These are phyloP conservation scores for Albugo laibachii DNA, from an alignment of 352 stramenopile species.

Conservation along the genomic window DNA sequence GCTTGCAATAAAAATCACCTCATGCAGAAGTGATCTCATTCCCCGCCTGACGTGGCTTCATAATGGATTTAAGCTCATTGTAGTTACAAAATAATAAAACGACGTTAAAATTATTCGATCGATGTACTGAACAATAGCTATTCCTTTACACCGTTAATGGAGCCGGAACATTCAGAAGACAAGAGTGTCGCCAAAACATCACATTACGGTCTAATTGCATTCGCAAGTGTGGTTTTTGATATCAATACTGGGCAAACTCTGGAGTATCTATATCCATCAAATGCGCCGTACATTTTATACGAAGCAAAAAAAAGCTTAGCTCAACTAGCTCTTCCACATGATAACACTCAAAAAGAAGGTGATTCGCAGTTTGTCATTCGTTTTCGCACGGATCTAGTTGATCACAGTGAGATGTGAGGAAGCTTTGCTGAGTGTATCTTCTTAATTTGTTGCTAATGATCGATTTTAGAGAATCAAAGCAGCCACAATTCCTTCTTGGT, in stretches of 20 bases:
- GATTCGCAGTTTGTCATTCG: slow-evolving; percentile 73
- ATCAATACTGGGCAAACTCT: slow-evolving; percentile 57
- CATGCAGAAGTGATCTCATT: too few species aligned
- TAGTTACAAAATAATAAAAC: too few species aligned
- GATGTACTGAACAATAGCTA: too few species aligned
- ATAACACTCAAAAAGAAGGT: slow-evolving; percentile 72
- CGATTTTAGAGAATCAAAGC: neutral
- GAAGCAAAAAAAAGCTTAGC: slow-evolving; percentile 41
- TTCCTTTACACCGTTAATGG: too few species aligned
- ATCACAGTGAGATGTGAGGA: neutral
- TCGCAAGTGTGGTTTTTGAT: slow-evolving; percentile 67
- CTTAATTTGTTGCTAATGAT: neutral
- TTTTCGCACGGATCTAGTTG: slow-evolving; percentile 14
- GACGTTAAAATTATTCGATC: too few species aligned
- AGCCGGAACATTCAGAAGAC: neutral
- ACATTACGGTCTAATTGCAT: slow-evolving; percentile 26
- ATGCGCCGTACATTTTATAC: slow-evolving; percentile 14
- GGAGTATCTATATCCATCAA: slow-evolving; percentile 29
- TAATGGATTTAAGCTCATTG: too few species aligned
- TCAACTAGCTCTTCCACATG: slow-evolving; percentile 63
- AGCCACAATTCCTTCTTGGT: slow-evolving; percentile 32
- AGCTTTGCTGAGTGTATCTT: neutral
- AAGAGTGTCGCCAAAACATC: neutral
- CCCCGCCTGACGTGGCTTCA: too few species aligned
- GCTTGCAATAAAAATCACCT: too few species aligned